Conservation (phyloP, 1,284 basidiomycete genomes). For the Ustilago shanxiensis region DNA sequence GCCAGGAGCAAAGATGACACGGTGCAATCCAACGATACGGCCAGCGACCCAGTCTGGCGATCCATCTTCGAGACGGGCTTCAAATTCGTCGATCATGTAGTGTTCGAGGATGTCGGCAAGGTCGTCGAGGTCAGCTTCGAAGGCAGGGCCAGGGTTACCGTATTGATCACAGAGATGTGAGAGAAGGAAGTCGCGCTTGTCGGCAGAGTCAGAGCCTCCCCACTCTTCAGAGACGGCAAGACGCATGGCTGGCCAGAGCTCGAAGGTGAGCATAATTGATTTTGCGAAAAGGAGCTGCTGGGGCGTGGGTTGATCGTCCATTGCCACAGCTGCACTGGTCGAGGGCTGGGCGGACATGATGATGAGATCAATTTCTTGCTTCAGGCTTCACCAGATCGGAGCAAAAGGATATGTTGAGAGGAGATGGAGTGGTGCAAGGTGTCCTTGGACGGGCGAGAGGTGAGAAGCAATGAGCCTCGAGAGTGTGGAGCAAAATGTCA, state of each 20-base stretch:
- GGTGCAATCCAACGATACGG: constrained; percentile 54
- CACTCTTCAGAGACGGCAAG: constrained; percentile 66
- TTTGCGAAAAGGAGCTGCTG: constrained; percentile 67
- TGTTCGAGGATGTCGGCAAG: constrained; percentile 61
- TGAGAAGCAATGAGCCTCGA: neutral
- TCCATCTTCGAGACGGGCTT: constrained; percentile 64
- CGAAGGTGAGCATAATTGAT: constrained; percentile 59
- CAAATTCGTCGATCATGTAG: constrained; percentile 67
- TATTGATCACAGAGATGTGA: constrained; percentile 64
- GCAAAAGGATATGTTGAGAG: neutral
- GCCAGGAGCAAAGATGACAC: constrained; percentile 52
- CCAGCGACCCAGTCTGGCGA: constrained; percentile 58
- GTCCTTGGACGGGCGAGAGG: neutral
- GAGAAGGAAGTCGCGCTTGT: constrained; percentile 64
- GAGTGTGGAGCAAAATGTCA: neutral
- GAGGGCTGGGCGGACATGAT: constrained; percentile 31
- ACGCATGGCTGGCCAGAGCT: constrained; percentile 67
- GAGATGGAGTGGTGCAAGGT: neutral
- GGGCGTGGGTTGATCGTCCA: constrained; percentile 39
- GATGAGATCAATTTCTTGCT: neutral
- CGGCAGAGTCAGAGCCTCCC: constrained; percentile 64
- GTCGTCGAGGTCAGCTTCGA: constrained; percentile 64
- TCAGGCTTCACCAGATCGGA: neutral
- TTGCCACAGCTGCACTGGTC: constrained; percentile 21
- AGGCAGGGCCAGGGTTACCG: constrained; percentile 47